Evolutionary conservation across 495 filamentous ascomycete genomes (phyloP).

Genomic region (Mytilinidion resinicola): DNA sequence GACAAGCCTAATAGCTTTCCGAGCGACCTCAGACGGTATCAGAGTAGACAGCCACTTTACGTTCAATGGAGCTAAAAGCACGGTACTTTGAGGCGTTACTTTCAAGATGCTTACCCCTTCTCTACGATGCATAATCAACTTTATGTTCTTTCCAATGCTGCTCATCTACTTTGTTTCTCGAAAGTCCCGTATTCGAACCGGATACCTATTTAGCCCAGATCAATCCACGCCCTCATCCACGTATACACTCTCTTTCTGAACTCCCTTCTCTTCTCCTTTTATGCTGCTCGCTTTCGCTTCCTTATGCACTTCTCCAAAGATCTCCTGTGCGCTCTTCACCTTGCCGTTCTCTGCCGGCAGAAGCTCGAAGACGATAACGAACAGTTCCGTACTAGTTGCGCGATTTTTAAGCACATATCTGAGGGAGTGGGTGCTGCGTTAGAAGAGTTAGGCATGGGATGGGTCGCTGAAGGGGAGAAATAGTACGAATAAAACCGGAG

Average conservation of each 20-base stretch:
- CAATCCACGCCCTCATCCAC: constrained; percentile 25
- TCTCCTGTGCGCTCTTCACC: constrained; percentile 19
- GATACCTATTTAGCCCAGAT: too few species aligned
- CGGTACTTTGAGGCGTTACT: too few species aligned
- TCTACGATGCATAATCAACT: too few species aligned
- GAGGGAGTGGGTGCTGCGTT: constrained; percentile 55
- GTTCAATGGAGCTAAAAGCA: too few species aligned
- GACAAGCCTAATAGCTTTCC: too few species aligned
- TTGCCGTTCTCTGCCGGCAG: constrained; percentile 57
- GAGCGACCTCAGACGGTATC: too few species aligned
- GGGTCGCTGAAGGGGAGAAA: not conserved
- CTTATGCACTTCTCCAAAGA: constrained; percentile 20
- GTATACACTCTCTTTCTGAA: not conserved
- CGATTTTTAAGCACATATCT: constrained; percentile 84
- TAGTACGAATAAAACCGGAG: not conserved
- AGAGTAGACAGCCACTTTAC: too few species aligned
- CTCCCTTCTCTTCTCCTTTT: not conserved
- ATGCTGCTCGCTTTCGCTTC: constrained; percentile 33
- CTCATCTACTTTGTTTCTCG: too few species aligned
- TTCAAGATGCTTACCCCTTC: too few species aligned
- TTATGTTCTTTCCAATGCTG: too few species aligned
- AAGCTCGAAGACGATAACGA: constrained; percentile 74
- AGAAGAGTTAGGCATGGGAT: constrained; percentile 5
- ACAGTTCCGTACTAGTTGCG: constrained; percentile 59
- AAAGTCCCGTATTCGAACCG: too few species aligned